These are phyloP conservation scores for Canna indica DNA, from an alignment of 176 grass and related monocot genomes.

Conservation along the genomic window DNA sequence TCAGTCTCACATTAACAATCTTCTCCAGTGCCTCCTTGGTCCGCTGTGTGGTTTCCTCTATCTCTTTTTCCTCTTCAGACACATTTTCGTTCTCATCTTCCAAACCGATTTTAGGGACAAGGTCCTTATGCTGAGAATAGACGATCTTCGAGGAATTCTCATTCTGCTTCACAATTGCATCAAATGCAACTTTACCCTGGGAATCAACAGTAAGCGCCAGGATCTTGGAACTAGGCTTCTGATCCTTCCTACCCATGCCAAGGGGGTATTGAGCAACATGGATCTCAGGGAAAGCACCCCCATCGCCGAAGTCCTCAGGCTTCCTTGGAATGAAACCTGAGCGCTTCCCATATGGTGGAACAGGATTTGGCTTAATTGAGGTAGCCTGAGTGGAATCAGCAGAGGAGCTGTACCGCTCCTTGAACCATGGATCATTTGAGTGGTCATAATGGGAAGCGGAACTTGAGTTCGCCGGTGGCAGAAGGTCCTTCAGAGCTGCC, in stretches of 20 bases:
- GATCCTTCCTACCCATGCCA: conserved; percentile 83
- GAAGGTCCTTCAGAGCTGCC: conserved; percentile 65
- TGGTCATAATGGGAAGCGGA: conserved; percentile 65
- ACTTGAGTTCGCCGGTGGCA: conserved; percentile 46
- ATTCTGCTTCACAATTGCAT: conserved; percentile 91
- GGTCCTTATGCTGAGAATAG: conserved; percentile 87
- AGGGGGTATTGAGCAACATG: conserved; percentile 83
- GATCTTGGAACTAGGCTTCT: conserved; percentile 76
- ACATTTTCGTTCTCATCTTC: conserved; percentile 29
- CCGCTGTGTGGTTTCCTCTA: conserved; percentile 69
- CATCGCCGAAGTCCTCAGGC: conserved; percentile 70
- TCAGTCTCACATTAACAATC: conserved; percentile 79
- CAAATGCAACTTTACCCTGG: conserved; percentile 72
- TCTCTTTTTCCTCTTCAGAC: conserved; percentile 57
- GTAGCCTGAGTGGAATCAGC: conserved; percentile 17
- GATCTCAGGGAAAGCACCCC: conserved; percentile 92
- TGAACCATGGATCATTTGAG: conserved; percentile 86
- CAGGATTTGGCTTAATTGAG: conserved; percentile 18
- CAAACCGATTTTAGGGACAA: conserved; percentile 55
- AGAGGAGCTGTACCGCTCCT: conserved; percentile 59
- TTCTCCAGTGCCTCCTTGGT: conserved; percentile 72
- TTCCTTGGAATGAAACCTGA: conserved; percentile 63
- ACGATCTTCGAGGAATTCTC: conserved; percentile 88
- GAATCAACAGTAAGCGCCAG: conserved; percentile 83
- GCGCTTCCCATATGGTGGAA: conserved; percentile 67